Percentiles rank a stretch among this genome's conserved stretches.
These are phyloP conservation scores for Microcyclosporella mali DNA, from an alignment of 2,329 filamentous ascomycete genomes.

Conservation along the genomic window DNA sequence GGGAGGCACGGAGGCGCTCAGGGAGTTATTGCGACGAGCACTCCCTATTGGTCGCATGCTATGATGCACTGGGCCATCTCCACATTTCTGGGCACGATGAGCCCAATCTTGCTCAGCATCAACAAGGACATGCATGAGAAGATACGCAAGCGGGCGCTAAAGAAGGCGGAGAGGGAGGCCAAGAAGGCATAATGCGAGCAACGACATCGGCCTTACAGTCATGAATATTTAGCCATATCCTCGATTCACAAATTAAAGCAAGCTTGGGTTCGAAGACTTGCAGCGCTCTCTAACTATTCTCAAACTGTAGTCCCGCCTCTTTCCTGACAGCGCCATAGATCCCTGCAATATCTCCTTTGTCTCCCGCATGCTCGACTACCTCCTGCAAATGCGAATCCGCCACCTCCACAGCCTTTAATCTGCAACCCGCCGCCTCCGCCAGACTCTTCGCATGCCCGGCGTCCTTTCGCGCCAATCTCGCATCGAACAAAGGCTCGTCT, in stretches of 20 bases:
- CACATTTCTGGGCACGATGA: constrained; percentile 54
- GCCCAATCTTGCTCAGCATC: constrained; percentile 50
- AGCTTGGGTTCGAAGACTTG: too few species aligned
- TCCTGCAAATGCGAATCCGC: constrained; percentile 62
- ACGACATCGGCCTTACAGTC: too few species aligned
- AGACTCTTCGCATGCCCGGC: constrained; percentile 65
- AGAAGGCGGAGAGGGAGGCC: constrained; percentile 74
- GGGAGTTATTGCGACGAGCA: constrained; percentile 73
- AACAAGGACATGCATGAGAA: constrained; percentile 71
- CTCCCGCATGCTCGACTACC: constrained; percentile 64
- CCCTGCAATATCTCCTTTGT: constrained; percentile 69
- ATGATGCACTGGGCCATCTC: constrained; percentile 77
- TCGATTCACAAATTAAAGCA: too few species aligned
- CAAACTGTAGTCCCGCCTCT: constrained; percentile 68
- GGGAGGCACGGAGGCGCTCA: constrained; percentile 72
- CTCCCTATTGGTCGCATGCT: constrained; percentile 88
- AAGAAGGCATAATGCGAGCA: constrained; percentile 59
- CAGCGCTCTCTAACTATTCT: constrained; percentile 40
- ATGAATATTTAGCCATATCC: too few species aligned
- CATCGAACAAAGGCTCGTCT: constrained; percentile 72
- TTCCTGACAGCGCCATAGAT: constrained; percentile 76
- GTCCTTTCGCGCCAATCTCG: constrained; percentile 79
- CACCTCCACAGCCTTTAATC: constrained; percentile 59
- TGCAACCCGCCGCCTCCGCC: constrained; percentile 56
- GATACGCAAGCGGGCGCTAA: constrained; percentile 74